A percentile compares a stretch with the other conserved stretches of the same genome.
Conservation (phyloP, 192 early-diverging fungal genomes). For the Spizellomyces sp. region DNA sequence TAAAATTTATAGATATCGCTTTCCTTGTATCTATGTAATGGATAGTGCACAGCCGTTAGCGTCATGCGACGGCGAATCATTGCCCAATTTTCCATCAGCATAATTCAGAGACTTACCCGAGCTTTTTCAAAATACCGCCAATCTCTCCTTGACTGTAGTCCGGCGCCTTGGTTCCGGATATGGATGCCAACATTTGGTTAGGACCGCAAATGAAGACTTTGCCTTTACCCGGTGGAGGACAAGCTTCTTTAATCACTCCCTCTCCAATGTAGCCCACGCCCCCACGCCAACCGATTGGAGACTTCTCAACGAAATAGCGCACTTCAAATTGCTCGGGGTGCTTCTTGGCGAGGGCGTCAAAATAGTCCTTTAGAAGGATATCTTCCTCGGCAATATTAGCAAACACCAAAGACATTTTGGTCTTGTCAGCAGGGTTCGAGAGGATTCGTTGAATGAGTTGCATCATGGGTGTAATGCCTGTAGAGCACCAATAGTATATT, state of each 20-base stretch:
- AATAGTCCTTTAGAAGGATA: slow-evolving; percentile 65
- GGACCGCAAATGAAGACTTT: slow-evolving; percentile 68
- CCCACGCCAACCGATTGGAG: slow-evolving; percentile 64
- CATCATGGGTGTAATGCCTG: slow-evolving; percentile 77
- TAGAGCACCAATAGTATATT: background rate
- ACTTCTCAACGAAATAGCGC: slow-evolving; percentile 66
- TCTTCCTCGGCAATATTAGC: slow-evolving; percentile 71
- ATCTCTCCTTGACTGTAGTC: slow-evolving; percentile 64
- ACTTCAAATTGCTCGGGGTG: slow-evolving; percentile 69
- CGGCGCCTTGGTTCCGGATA: slow-evolving; percentile 80
- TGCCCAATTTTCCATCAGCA: background rate
- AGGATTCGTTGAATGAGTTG: slow-evolving; percentile 72
- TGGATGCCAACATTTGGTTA: slow-evolving; percentile 28
- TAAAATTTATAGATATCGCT: slow-evolving; percentile 51
- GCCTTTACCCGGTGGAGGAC: slow-evolving; percentile 60
- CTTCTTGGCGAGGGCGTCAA: slow-evolving; percentile 58
- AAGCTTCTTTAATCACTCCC: slow-evolving; percentile 67
- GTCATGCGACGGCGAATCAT: background rate
- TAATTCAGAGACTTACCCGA: slow-evolving; percentile 37
- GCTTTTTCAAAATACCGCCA: slow-evolving; percentile 46
- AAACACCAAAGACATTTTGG: slow-evolving; percentile 73
- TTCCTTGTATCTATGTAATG: slow-evolving; percentile 26
- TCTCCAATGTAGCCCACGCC: slow-evolving; percentile 75
- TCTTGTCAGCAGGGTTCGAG: slow-evolving; percentile 64
- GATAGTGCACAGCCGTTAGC: background rate